Conservation (phyloP, 176 grass and related monocot species). For the Phoenix dactylifera region DNA sequence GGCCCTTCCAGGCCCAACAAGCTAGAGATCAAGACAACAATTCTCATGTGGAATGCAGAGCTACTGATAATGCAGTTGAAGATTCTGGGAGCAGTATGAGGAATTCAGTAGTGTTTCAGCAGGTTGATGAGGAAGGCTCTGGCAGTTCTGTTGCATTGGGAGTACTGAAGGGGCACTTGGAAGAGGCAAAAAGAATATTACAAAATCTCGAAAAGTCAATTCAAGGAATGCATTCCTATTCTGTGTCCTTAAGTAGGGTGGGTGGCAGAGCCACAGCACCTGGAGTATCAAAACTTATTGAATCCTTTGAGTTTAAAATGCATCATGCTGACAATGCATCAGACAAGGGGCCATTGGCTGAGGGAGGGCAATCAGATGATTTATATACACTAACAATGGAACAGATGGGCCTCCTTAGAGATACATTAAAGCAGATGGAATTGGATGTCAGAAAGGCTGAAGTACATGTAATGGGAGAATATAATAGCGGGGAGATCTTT, state of each 20-base stretch:
- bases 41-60: constrained; percentile 1
- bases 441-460: constrained; percentile 46
- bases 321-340: constrained; percentile 42
- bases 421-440: constrained; percentile 44
- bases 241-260: constrained; percentile 4
- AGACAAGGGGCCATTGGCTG: constrained; percentile 25
- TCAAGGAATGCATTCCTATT: constrained; percentile 47
- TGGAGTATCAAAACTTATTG: constrained; percentile 78
- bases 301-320: constrained; percentile 71
- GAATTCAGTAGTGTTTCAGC: constrained; percentile 4
- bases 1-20: constrained; percentile 15
- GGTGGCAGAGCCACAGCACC: constrained; percentile 31
- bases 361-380: constrained; percentile 29
- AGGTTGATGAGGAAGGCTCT: constrained; percentile 15
- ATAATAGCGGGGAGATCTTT: constrained; percentile 25
- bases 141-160: constrained; percentile 34
- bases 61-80: constrained; percentile 15
- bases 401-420: constrained; percentile 43
- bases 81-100: constrained; percentile 21
- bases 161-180: constrained; percentile 48
- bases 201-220: constrained; percentile 62
- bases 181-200: constrained; percentile 53
- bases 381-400: constrained; percentile 36
- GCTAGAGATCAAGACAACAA: constrained; percentile 15
- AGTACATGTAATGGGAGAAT: constrained; percentile 35